These are phyloP conservation scores for Aureobasidium sp. DNA, from an alignment of 2,329 filamentous ascomycete species.

Conservation along the genomic window DNA sequence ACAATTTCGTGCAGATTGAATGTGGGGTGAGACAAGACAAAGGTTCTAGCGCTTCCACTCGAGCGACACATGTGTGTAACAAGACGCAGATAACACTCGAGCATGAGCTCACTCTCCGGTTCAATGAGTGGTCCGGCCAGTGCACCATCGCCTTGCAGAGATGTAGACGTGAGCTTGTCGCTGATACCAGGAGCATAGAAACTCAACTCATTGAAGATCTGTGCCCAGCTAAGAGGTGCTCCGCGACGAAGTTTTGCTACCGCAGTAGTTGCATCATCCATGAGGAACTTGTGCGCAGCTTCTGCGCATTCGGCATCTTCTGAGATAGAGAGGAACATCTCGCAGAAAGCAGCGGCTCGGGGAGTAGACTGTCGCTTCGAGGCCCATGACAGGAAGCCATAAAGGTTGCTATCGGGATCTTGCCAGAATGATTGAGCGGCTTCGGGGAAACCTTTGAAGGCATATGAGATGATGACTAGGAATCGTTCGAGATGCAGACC, in stretches of 20 bases:
- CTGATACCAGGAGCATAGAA: slow-evolving; percentile 75
- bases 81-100: slow-evolving; percentile 86
- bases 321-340: slow-evolving; percentile 86
- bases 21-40: slow-evolving; percentile 60
- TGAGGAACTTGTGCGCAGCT: slow-evolving; percentile 78
- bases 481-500: slow-evolving; percentile 65
- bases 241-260: slow-evolving; percentile 72
- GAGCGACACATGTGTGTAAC: slow-evolving; percentile 74
- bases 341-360: slow-evolving; percentile 92
- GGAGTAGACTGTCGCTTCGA: slow-evolving; percentile 90
- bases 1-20: slow-evolving; percentile 68
- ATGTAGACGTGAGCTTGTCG: slow-evolving; percentile 56
- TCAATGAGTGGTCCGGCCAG: slow-evolving; percentile 56
- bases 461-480: slow-evolving; percentile 82
- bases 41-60: slow-evolving; percentile 64
- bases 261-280: slow-evolving; percentile 67
- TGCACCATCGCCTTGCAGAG: slow-evolving; percentile 28
- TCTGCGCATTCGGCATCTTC: slow-evolving; percentile 75
- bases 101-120: slow-evolving; percentile 91
- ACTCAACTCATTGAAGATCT: slow-evolving; percentile 84
- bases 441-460: slow-evolving; percentile 79
- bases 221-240: slow-evolving; percentile 81
- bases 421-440: slow-evolving; percentile 86
- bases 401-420: slow-evolving; percentile 84
- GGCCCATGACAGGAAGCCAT: slow-evolving; percentile 96